Percentiles rank a stretch among this genome's conserved stretches.
These are phyloP conservation scores for Flagelloscypha sp. DNA, from an alignment of 768 basidiomycete genomes.

Conservation along the genomic window DNA sequence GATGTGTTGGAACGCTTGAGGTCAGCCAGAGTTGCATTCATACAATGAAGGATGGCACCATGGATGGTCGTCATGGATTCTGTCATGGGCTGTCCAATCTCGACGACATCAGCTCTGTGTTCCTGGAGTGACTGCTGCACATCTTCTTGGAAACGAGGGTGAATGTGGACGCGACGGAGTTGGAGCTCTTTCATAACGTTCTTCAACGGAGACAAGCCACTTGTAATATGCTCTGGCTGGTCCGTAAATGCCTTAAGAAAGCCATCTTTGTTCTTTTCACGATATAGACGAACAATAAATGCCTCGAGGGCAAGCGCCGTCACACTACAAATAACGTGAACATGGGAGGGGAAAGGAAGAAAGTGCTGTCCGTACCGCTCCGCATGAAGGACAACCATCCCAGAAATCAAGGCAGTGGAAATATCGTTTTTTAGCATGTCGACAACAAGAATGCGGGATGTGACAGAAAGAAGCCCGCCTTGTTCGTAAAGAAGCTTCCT, in stretches of 20 bases:
- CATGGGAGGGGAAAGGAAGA: neutral
- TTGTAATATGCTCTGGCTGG: slow-evolving; percentile 91
- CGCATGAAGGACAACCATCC: slow-evolving; percentile 83
- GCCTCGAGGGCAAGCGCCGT: slow-evolving; percentile 80
- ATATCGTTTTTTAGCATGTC: slow-evolving; percentile 88
- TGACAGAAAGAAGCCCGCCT: slow-evolving; percentile 87
- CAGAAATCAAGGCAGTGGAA: slow-evolving; percentile 79
- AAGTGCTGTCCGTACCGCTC: slow-evolving; percentile 53
- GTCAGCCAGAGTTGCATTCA: slow-evolving; percentile 83
- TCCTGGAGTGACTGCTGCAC: slow-evolving; percentile 78
- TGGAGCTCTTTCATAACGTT: slow-evolving; percentile 92
- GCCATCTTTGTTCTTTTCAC: slow-evolving; percentile 81
- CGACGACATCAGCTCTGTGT: slow-evolving; percentile 84
- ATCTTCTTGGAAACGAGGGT: slow-evolving; percentile 87
- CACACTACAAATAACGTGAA: slow-evolving; percentile 43
- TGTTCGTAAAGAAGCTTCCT: slow-evolving; percentile 81
- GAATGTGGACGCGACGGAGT: slow-evolving; percentile 81
- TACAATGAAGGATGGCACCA: slow-evolving; percentile 85
- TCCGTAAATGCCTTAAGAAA: slow-evolving; percentile 98
- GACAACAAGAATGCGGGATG: slow-evolving; percentile 88
- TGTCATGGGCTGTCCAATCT: slow-evolving; percentile 80
- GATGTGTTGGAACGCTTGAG: slow-evolving; percentile 80
- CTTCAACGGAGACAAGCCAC: slow-evolving; percentile 83
- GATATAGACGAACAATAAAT: slow-evolving; percentile 86
- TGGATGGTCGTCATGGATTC: slow-evolving; percentile 90